Evolutionary conservation across 768 basidiomycete species (phyloP).

Genomic region (Rhizopogon roseolus): DNA sequence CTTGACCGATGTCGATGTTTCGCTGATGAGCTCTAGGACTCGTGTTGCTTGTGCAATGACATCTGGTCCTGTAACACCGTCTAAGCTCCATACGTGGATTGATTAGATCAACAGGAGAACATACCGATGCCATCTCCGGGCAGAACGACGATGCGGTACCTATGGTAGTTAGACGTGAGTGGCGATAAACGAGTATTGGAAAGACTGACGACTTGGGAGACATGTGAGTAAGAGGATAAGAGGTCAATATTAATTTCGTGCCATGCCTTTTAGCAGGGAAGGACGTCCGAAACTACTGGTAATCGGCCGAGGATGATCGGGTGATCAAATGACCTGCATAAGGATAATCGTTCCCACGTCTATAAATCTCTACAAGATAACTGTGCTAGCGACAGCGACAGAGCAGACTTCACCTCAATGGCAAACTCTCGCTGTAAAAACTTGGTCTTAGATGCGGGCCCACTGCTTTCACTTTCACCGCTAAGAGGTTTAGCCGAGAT

Average conservation of each 20-base stretch:
- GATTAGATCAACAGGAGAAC: constrained; percentile 9
- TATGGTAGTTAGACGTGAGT: constrained; percentile 21
- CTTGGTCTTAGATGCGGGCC: constrained; percentile 91
- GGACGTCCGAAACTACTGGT: neutral
- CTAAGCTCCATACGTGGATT: neutral
- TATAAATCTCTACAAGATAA: neutral
- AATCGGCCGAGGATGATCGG: constrained; percentile 2
- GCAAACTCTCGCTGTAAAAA: constrained; percentile 55
- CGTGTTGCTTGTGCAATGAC: constrained; percentile 82
- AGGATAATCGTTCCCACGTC: neutral
- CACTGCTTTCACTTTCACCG: constrained; percentile 83
- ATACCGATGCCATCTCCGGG: constrained; percentile 97
- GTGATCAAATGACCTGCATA: no score
- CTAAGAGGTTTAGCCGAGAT: constrained; percentile 83
- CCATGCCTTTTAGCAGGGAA: neutral
- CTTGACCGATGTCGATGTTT: constrained; percentile 55
- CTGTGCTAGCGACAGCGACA: no score
- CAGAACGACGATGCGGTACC: constrained; percentile 85
- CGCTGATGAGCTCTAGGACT: constrained; percentile 71
- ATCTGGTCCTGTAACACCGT: constrained; percentile 65
- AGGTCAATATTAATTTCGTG: neutral
- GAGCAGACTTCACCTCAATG: constrained; percentile 13
- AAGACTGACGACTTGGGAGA: constrained; percentile 39
- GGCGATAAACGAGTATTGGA: constrained; percentile 6
- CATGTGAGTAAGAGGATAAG: constrained; percentile 24